These are phyloP conservation scores for Ceriops zippeliana DNA, from an alignment of 345 rosid genomes.

Conservation along the genomic window DNA sequence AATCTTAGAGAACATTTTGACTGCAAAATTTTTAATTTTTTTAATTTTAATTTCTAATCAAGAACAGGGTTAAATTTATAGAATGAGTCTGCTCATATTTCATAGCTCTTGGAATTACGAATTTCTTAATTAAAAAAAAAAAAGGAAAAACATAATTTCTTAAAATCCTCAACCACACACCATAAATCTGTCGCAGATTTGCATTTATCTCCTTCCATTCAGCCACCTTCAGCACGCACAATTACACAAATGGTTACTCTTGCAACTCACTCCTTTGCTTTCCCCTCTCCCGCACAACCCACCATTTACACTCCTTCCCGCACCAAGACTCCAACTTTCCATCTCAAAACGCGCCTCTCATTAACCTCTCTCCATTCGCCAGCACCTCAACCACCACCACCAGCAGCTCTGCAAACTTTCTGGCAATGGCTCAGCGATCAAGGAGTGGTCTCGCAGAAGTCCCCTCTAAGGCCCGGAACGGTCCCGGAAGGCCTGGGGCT, in stretches of 20 bases:
- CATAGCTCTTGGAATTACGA: too few relatives aligned
- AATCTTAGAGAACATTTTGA: too few relatives aligned
- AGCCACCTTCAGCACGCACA: neutral
- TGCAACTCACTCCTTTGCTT: constrained; percentile 12
- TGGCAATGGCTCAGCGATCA: constrained; percentile 78
- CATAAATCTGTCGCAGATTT: too few relatives aligned
- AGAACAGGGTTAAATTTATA: too few relatives aligned
- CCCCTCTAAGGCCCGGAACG: constrained; percentile 51
- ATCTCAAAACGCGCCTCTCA: constrained; percentile 24
- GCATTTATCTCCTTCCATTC: too few relatives aligned
- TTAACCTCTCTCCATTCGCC: constrained; percentile 17
- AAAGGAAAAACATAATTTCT: too few relatives aligned
- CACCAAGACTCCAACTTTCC: constrained; percentile 17
- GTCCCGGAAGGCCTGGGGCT: constrained; percentile 79
- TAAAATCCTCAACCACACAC: too few relatives aligned
- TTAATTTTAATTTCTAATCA: too few relatives aligned
- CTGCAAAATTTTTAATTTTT: too few relatives aligned
- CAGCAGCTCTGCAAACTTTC: constrained; percentile 41
- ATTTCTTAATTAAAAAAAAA: too few relatives aligned
- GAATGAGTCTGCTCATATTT: too few relatives aligned
- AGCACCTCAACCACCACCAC: neutral
- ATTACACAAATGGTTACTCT: constrained; percentile 23
- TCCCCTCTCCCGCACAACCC: constrained; percentile 20
- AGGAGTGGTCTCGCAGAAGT: constrained; percentile 58
- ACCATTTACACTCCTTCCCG: constrained; percentile 12